phyloP scores from a whole-genome alignment of 106 monocot species.

The Cymbidium sinense region DNA sequence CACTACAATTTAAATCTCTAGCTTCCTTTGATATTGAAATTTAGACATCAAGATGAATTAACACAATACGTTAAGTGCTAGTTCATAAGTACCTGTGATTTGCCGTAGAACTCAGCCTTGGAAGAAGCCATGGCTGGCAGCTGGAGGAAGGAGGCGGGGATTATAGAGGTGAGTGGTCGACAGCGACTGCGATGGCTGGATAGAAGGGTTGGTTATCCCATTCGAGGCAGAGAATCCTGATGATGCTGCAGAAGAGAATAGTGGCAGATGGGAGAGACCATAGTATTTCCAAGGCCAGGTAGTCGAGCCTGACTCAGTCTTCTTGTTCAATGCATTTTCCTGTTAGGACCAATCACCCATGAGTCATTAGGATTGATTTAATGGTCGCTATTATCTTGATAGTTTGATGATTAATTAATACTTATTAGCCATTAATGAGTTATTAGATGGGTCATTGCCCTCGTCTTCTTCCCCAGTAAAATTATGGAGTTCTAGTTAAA shows the following conservation, averaged over 20 bases:
- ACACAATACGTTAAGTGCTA: background rate
- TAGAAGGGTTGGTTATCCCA: background rate
- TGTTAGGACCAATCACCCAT: background rate
- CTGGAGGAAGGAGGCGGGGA: background rate
- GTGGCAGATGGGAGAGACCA: background rate
- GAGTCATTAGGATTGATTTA: too few relatives aligned
- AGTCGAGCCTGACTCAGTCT: background rate
- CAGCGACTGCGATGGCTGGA: background rate
- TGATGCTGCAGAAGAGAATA: constrained; percentile 8
- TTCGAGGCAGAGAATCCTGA: constrained; percentile 1
- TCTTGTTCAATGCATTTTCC: constrained; percentile 1
- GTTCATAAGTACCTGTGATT: background rate
- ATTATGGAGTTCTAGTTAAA: too few relatives aligned
- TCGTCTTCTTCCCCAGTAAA: too few relatives aligned
- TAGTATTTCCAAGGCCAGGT: background rate
- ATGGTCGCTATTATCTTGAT: too few relatives aligned
- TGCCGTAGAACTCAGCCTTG: background rate
- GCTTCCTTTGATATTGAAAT: background rate
- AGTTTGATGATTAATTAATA: too few relatives aligned
- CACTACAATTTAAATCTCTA: background rate
- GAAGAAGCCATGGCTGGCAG: background rate
- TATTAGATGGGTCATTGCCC: too few relatives aligned
- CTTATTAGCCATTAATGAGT: too few relatives aligned
- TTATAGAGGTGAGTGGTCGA: background rate
- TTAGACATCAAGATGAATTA: background rate